A percentile compares a stretch with the other conserved stretches of the same genome.
These are phyloP conservation scores for Cryptococcus sp. DNA, from an alignment of 1,284 basidiomycete species.

Conservation along the genomic window DNA sequence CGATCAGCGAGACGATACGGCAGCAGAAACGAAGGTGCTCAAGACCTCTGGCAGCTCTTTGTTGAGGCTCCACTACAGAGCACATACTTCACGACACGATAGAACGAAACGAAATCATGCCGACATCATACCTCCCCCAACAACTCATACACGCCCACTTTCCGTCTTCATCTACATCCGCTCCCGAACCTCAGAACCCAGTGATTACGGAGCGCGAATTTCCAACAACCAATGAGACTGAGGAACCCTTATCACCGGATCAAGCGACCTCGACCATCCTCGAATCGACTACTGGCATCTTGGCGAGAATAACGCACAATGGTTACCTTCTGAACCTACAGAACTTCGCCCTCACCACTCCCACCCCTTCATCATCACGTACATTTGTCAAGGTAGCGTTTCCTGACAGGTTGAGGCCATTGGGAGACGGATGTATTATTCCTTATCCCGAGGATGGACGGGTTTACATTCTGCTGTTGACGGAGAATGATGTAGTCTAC, in stretches of 20 bases:
- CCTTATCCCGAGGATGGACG: constrained; percentile 56
- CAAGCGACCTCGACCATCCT: constrained; percentile 68
- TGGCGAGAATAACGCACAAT: constrained; percentile 69
- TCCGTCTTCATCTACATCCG: constrained; percentile 28
- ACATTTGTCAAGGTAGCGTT: constrained; percentile 70
- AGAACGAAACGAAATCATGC: too few relatives aligned
- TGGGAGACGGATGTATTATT: constrained; percentile 54
- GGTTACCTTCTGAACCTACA: constrained; percentile 71
- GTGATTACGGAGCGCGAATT: constrained; percentile 57
- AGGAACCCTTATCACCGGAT: constrained; percentile 60
- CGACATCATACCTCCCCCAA: constrained; percentile 28
- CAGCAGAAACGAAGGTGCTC: too few relatives aligned
- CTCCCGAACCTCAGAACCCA: too few relatives aligned
- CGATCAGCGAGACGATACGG: too few relatives aligned
- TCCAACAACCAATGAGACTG: constrained; percentile 39
- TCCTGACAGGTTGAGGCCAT: constrained; percentile 61
- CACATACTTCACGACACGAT: too few relatives aligned
- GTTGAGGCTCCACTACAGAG: too few relatives aligned
- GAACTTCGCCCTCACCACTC: constrained; percentile 54
- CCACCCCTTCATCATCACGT: constrained; percentile 45
- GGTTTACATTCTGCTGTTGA: constrained; percentile 68
- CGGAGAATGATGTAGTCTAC: constrained; percentile 68
- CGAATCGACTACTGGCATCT: constrained; percentile 60
- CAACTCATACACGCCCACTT: constrained; percentile 40
- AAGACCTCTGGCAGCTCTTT: too few relatives aligned